A percentile compares a stretch with the other conserved stretches of the same genome.
Evolutionary conservation across 2,329 filamentous ascomycete species (phyloP).

Genomic region (Botrytis cinerea): DNA sequence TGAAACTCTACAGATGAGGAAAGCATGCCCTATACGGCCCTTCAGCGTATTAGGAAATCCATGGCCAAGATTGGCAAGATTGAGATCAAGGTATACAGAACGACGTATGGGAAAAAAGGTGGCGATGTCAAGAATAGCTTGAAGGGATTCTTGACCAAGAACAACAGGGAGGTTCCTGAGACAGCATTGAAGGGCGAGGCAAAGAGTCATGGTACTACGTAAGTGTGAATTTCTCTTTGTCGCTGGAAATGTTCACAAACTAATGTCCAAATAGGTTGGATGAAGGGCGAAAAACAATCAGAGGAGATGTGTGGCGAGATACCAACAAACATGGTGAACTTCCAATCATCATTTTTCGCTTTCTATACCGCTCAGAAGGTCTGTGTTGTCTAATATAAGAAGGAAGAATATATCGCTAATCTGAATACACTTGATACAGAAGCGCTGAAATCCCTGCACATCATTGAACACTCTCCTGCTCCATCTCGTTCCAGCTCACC

Average conservation of each 20-base stretch:
- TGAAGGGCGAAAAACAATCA: neutral
- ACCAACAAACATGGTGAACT: neutral
- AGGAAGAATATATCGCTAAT: neutral
- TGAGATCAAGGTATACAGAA: slow-evolving; percentile 27
- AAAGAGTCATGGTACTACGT: slow-evolving; percentile 32
- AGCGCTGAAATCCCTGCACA: neutral
- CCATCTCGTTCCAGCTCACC: slow-evolving; percentile 5
- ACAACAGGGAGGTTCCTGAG: slow-evolving; percentile 25
- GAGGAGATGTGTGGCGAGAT: slow-evolving; percentile 8
- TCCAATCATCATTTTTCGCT: slow-evolving; percentile 6
- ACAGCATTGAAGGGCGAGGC: slow-evolving; percentile 30
- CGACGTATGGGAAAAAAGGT: slow-evolving; percentile 24
- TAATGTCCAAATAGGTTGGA: neutral
- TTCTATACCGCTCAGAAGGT: slow-evolving; percentile 20
- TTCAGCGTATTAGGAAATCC: slow-evolving; percentile 8
- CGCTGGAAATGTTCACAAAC: neutral
- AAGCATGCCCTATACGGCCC: neutral
- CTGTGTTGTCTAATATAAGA: neutral
- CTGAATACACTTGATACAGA: neutral
- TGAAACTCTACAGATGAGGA: neutral
- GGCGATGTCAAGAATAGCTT: neutral
- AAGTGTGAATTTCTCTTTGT: neutral
- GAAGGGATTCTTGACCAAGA: slow-evolving; percentile 4
- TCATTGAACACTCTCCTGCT: slow-evolving; percentile 1
- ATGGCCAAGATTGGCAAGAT: slow-evolving; percentile 26